Evolutionary conservation across 352 stramenopile genomes (phyloP).

Genomic region (Detonula confervacea): DNA sequence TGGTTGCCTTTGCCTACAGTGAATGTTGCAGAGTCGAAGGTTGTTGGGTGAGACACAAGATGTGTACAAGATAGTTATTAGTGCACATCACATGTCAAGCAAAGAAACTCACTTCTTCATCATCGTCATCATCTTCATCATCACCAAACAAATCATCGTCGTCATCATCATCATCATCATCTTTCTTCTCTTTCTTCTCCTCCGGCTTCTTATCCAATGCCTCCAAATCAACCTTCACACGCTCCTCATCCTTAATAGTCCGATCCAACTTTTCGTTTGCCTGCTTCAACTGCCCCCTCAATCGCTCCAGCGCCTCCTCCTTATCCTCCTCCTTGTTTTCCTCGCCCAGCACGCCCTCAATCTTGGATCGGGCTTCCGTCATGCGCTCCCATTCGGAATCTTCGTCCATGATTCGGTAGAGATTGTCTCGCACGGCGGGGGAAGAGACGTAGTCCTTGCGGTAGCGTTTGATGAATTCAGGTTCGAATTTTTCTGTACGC

Average conservation of each 20-base stretch:
- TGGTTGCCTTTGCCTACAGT: constrained; percentile 57
- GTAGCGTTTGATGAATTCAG: constrained; percentile 82
- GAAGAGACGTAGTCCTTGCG: constrained; percentile 75
- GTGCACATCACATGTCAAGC: background rate
- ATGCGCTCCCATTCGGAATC: constrained; percentile 81
- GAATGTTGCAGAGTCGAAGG: background rate
- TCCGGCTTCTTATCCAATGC: background rate
- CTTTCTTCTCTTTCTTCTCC: constrained; percentile 42
- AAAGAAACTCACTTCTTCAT: constrained; percentile 60
- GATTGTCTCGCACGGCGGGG: constrained; percentile 67
- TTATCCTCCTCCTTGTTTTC: constrained; percentile 32
- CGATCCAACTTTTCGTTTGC: constrained; percentile 70
- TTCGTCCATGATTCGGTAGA: constrained; percentile 85
- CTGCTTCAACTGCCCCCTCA: constrained; percentile 56
- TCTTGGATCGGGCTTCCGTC: constrained; percentile 67
- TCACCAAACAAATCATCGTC: constrained; percentile 74
- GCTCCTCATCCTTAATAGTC: constrained; percentile 60
- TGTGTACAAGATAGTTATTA: background rate
- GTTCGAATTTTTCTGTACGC: constrained; percentile 81
- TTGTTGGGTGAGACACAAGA: background rate
- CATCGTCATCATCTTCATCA: constrained; percentile 76
- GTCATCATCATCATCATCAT: constrained; percentile 68
- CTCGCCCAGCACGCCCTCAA: constrained; percentile 60
- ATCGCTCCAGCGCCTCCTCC: constrained; percentile 46
- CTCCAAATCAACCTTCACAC: constrained; percentile 71